These are phyloP conservation scores for Microbotryomycetes sp. DNA, from an alignment of 1,284 basidiomycete genomes.

Conservation along the genomic window DNA sequence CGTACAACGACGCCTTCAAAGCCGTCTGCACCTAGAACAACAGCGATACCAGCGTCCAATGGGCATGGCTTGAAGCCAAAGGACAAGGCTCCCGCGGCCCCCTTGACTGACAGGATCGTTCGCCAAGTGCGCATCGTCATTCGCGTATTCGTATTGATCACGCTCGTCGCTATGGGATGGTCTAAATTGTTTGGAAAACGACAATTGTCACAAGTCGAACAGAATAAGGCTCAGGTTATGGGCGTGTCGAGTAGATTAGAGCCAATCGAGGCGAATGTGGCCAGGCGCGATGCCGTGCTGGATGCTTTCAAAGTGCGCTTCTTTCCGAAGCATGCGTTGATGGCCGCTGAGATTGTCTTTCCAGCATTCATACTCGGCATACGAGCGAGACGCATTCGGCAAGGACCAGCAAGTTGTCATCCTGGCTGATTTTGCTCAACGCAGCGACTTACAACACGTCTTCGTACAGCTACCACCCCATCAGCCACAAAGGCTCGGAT, in stretches of 20 bases:
- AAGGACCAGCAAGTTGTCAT: constrained; percentile 54
- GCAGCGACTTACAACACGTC: constrained; percentile 5
- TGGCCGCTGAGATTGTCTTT: constrained; percentile 3
- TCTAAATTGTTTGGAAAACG: background rate
- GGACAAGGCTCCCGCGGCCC: background rate
- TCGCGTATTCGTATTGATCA: background rate
- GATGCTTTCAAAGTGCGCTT: constrained; percentile 64
- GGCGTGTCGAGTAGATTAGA: background rate
- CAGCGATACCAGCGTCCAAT: no score
- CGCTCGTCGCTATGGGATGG: background rate
- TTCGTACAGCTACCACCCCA: constrained; percentile 58
- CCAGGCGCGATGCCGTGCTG: constrained; percentile 60
- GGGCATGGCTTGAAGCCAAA: no score
- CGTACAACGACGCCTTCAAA: background rate
- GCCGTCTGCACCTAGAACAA: no score
- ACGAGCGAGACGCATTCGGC: constrained; percentile 80
- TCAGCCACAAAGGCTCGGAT: constrained; percentile 65
- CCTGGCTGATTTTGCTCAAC: background rate
- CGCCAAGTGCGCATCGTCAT: background rate
- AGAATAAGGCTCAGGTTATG: background rate
- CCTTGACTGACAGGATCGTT: background rate
- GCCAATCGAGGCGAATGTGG: constrained; percentile 45
- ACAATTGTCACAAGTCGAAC: background rate
- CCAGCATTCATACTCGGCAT: constrained; percentile 38
- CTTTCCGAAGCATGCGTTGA: background rate